Percentiles rank a stretch among this genome's conserved stretches.
These are phyloP conservation scores for Ceratocystiopsis sp. DNA, from an alignment of 2,329 filamentous ascomycete species.

Conservation along the genomic window DNA sequence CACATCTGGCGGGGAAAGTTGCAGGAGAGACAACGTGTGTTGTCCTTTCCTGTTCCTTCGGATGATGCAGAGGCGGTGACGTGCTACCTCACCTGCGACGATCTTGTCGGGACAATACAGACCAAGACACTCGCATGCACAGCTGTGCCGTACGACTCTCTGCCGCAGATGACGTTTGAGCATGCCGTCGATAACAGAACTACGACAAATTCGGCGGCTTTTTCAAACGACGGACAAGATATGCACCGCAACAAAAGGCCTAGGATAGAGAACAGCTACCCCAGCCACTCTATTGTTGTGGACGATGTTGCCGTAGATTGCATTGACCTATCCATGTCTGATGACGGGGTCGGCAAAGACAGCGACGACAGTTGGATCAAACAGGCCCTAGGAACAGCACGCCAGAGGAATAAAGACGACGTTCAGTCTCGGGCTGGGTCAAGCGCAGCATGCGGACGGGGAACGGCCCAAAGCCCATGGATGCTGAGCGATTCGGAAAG, in stretches of 20 bases:
- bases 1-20: conserved; percentile 53
- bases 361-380: not conserved
- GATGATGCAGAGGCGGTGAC: conserved; percentile 38
- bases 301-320: conserved; percentile 3
- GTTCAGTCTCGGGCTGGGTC: not conserved
- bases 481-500: conserved; percentile 1
- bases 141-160: not conserved
- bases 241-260: not conserved
- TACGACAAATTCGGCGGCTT: not conserved
- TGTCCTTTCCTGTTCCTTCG: conserved; percentile 42
- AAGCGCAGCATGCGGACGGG: not conserved
- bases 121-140: conserved; percentile 9
- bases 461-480: conserved; percentile 2
- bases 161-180: not conserved
- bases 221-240: no score
- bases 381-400: not conserved
- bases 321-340: conserved; percentile 5
- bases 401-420: not conserved
- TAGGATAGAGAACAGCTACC: not conserved
- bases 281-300: not conserved
- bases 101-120: conserved; percentile 49
- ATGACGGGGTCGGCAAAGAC: not conserved
- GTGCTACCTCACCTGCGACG: conserved; percentile 67
- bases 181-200: not conserved
- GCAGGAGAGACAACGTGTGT: conserved; percentile 34